Evolutionary conservation across 116 monocot genomes (phyloP).

Genomic region (Dioscorea cayenensis): DNA sequence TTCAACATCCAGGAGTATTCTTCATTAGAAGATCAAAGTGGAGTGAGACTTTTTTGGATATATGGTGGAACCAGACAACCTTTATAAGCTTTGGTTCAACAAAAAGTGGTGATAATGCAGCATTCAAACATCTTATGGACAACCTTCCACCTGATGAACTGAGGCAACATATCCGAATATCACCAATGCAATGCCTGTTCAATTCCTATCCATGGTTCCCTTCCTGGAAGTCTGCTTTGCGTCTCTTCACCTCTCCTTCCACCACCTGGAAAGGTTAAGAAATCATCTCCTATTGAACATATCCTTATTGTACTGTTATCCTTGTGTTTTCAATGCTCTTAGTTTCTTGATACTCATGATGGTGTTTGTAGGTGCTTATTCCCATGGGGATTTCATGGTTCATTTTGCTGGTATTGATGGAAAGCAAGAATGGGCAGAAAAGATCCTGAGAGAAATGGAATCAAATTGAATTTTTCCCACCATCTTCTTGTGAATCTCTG

Average conservation of each 20-base stretch:
- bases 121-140: constrained; percentile 42
- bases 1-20: constrained; percentile 46
- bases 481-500: too few species aligned
- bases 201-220: constrained; percentile 84
- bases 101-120: constrained; percentile 81
- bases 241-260: constrained; percentile 37
- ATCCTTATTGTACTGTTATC: neutral
- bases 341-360: neutral
- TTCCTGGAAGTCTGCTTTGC: constrained; percentile 38
- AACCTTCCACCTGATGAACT: constrained; percentile 31
- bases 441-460: constrained; percentile 39
- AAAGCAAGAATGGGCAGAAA: constrained; percentile 53
- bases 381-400: constrained; percentile 82
- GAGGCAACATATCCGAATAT: constrained; percentile 37
- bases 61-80: constrained; percentile 79
- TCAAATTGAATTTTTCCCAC: neutral
- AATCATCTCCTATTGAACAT: neutral
- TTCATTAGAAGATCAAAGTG: constrained; percentile 64
- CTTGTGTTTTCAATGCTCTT: too few species aligned
- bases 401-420: constrained; percentile 86
- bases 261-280: constrained; percentile 59
- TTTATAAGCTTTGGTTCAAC: constrained; percentile 68
- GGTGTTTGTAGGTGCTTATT: constrained; percentile 48
- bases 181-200: constrained; percentile 79
- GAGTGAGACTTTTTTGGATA: constrained; percentile 55